These are phyloP conservation scores for Metschnikowia proteae DNA, from an alignment of 805 yeast genomes.

Conservation along the genomic window DNA sequence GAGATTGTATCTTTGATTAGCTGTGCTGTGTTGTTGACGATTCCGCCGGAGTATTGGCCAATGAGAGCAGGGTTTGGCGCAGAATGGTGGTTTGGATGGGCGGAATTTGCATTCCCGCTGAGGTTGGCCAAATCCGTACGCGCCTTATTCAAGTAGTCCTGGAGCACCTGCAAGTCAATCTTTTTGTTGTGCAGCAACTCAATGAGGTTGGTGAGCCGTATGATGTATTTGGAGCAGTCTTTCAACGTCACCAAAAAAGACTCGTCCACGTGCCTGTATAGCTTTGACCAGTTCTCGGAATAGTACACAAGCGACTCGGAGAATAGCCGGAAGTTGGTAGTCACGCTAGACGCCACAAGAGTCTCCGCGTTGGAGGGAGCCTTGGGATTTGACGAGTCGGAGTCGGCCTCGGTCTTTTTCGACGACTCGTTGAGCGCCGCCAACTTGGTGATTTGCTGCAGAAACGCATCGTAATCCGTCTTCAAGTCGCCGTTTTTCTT, in stretches of 20 bases:
- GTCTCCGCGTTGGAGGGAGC: slow-evolving; percentile 21
- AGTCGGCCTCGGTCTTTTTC: neutral
- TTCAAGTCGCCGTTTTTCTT: slow-evolving; percentile 70
- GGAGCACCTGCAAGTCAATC: slow-evolving; percentile 82
- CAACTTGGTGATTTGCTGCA: slow-evolving; percentile 64
- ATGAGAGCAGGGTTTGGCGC: slow-evolving; percentile 34
- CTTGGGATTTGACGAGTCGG: neutral
- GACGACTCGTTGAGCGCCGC: slow-evolving; percentile 46
- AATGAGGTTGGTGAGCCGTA: slow-evolving; percentile 51
- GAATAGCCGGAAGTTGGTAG: slow-evolving; percentile 33
- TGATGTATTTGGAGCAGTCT: slow-evolving; percentile 74
- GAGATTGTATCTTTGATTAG: slow-evolving; percentile 49
- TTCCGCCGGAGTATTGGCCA: slow-evolving; percentile 25
- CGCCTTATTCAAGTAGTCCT: slow-evolving; percentile 73
- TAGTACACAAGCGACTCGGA: slow-evolving; percentile 36
- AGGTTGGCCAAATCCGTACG: slow-evolving; percentile 51
- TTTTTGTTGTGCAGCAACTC: slow-evolving; percentile 88
- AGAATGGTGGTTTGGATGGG: neutral
- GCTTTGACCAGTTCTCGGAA: slow-evolving; percentile 38
- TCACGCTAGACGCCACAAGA: slow-evolving; percentile 12
- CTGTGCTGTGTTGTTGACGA: slow-evolving; percentile 42
- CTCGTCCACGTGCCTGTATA: slow-evolving; percentile 59
- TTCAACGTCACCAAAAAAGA: slow-evolving; percentile 78
- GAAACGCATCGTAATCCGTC: slow-evolving; percentile 67
- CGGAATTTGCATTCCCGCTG: slow-evolving; percentile 30